Base-by-base conservation (phyloP, 306 rosid genomes). In the Vicia faba region DNA sequence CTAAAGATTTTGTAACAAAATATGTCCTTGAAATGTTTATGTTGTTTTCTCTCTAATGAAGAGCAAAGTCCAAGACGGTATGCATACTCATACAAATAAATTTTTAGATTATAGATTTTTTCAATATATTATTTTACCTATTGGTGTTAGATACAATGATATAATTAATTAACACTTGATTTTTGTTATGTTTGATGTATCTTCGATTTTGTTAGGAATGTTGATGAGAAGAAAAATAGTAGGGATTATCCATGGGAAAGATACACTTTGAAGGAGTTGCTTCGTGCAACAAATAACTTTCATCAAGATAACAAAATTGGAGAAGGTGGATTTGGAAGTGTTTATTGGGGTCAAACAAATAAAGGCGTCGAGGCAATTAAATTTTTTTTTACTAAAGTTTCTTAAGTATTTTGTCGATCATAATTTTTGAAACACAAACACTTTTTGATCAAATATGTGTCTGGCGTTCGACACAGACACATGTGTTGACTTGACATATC, bases 241-340 rank as follows among this genome's bases (percentile, higher is more conserved):
- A 70, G 70, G 46, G 96, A 84, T 58, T 93, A 88, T 70, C 91
- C 93, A 20, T 93, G 98, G 98, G 91, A 93, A 35, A 73, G 72
- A 55, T 93, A 87, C 87, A 76, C 80, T 13, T 85, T 89, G 72
- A 87, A 88, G 83, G 96, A 93, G 78, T 87, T 93, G 76, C 84
- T 89, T 69, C 91, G 87, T 7, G 91, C 96, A 58, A 93, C 98
- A 64, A 86, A 87, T 71, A 89, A 81, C 50, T 93, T 93, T 73
- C 86, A 86, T 70, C 80, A 86, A 65, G 89, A 89, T 8, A 84
- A 84, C 82, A 89, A 88, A 76, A 93, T 92, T 8, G 98, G 96
- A 33, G 98, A 92, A 44, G 96, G 98, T 44, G 96, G 96, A 13
- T 89, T 92, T 60, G 98, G 98, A 75, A 89, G 96, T 55, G 96